These are phyloP conservation scores for Aspergillus funiculosus DNA, from an alignment of 495 filamentous ascomycete species.

Conservation along the genomic window DNA sequence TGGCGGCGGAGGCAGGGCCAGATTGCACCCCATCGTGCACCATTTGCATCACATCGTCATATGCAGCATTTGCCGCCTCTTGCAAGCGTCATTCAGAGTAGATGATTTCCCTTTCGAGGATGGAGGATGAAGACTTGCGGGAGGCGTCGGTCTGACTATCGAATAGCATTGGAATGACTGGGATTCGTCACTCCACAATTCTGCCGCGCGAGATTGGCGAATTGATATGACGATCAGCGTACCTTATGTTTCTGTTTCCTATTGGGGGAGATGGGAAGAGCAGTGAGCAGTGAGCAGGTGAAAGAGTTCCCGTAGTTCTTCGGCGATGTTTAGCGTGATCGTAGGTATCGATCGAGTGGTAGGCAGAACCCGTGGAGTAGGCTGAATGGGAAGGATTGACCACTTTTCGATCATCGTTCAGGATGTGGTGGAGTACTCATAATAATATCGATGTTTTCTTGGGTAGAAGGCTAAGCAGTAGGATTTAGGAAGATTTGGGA, in stretches of 20 bases:
- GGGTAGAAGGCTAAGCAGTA: no score
- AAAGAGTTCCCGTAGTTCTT: slow-evolving; percentile 9
- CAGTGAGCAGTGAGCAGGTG: slow-evolving; percentile 8
- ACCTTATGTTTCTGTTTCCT: background rate
- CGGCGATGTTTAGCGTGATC: slow-evolving; percentile 7
- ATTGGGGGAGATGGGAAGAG: slow-evolving; percentile 11
- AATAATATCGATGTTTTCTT: no score
- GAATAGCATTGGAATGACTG: slow-evolving; percentile 3
- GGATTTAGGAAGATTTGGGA: no score
- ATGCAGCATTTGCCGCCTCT: no score
- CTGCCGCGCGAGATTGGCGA: slow-evolving; percentile 7
- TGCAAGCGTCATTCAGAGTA: background rate
- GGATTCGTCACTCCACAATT: slow-evolving; percentile 11
- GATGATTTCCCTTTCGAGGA: background rate
- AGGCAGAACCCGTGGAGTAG: slow-evolving; percentile 17
- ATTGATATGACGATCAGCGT: slow-evolving; percentile 9
- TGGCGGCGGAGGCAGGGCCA: no score
- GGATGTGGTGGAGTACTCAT: no score
- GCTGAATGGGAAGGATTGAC: background rate
- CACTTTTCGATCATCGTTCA: background rate
- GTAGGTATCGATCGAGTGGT: slow-evolving; percentile 9
- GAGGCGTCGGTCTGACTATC: slow-evolving; percentile 3
- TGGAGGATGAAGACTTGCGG: background rate
- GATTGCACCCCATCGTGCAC: no score
- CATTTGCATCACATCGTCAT: no score